Conservation (phyloP, 148 eudicot genomes). For the Rhododendron ferrugineum region DNA sequence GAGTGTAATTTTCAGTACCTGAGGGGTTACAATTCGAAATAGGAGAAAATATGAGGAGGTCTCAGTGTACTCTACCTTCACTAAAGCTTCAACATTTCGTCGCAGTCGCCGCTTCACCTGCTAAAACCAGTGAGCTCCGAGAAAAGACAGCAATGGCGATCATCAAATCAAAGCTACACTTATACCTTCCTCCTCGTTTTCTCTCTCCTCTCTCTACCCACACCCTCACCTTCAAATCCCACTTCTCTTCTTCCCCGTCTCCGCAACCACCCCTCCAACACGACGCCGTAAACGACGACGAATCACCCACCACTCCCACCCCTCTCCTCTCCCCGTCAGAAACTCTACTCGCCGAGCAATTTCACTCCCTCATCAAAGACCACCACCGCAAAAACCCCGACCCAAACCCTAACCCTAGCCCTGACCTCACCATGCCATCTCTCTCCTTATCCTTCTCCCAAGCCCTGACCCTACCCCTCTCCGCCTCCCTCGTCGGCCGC, state of each 20-base stretch:
- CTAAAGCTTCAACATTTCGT: not conserved
- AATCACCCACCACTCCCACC: conserved; percentile 10
- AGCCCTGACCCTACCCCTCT: conserved; percentile 29
- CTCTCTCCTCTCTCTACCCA: conserved; percentile 24
- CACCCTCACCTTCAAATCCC: conserved; percentile 26
- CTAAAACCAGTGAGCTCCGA: not conserved
- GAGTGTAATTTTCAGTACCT: too few species aligned
- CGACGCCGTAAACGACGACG: conserved; percentile 10
- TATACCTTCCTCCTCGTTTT: not conserved
- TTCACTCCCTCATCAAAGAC: conserved; percentile 55
- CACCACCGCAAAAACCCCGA: conserved; percentile 66
- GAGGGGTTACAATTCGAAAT: too few species aligned
- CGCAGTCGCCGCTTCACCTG: not conserved
- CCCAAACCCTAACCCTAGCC: conserved; percentile 23
- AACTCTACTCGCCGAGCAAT: conserved; percentile 30
- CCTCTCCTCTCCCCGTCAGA: conserved; percentile 32
- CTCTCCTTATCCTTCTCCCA: conserved; percentile 43
- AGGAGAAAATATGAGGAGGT: too few species aligned
- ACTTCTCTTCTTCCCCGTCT: conserved; percentile 23
- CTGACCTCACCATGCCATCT: conserved; percentile 33
- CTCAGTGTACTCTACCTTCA: too few species aligned
- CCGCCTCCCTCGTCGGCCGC: conserved; percentile 35
- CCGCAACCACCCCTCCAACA: not conserved
- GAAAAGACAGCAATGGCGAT: conserved; percentile 29
- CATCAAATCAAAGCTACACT: conserved; percentile 18